phyloP scores from a whole-genome alignment of 2,329 filamentous ascomycete species.

The Parafenestella ontariensis region DNA sequence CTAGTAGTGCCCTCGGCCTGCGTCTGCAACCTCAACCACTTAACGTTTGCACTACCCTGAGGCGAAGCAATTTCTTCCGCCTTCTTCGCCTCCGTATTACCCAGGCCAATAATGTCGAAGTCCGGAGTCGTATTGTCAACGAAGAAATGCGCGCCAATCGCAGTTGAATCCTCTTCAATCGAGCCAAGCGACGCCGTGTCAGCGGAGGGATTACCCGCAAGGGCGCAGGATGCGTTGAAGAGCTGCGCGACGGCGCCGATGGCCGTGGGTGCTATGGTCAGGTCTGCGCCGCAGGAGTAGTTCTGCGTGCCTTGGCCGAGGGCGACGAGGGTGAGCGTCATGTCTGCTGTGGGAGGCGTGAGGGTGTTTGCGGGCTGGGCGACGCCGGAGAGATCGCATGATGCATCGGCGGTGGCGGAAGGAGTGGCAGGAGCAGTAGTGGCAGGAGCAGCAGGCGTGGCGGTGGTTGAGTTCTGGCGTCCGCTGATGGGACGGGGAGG shows the following conservation, averaged over 20 bases:
- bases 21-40: constrained; percentile 77
- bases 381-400: constrained; percentile 33
- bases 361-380: constrained; percentile 37
- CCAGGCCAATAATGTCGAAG: constrained; percentile 76
- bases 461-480: constrained; percentile 19
- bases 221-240: constrained; percentile 33
- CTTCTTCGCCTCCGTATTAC: constrained; percentile 73
- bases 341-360: constrained; percentile 29
- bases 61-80: constrained; percentile 70
- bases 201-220: constrained; percentile 25
- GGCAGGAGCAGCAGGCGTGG: too few species aligned
- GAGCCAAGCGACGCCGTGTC: constrained; percentile 33
- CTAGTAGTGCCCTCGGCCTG: constrained; percentile 34
- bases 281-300: constrained; percentile 53
- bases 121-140: constrained; percentile 72
- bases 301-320: constrained; percentile 60
- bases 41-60: constrained; percentile 63
- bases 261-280: constrained; percentile 43
- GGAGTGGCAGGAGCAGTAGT: too few species aligned
- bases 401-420: neutral
- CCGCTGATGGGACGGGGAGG: constrained; percentile 3
- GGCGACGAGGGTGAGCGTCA: constrained; percentile 53
- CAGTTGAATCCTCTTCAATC: constrained; percentile 28
- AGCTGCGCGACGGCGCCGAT: constrained; percentile 52
- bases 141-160: constrained; percentile 81